Conservation (phyloP, 768 basidiomycete genomes). For the Fomitopsis pulvina region DNA sequence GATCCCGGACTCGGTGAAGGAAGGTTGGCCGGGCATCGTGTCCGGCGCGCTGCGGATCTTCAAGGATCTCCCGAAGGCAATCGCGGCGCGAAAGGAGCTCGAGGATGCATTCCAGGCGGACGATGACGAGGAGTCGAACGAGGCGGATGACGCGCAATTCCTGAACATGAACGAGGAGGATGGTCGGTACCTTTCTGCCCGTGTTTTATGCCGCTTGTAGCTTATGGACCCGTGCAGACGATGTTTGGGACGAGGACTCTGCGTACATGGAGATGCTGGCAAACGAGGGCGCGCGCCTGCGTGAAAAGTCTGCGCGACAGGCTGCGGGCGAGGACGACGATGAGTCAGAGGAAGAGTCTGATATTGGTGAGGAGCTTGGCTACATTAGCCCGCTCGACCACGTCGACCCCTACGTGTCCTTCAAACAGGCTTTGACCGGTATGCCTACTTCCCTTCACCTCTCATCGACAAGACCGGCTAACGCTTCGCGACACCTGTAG, state of each 20-base stretch:
- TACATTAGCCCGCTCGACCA: conserved; percentile 80
- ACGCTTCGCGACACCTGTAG: no score
- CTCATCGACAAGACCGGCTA: not conserved
- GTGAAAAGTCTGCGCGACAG: conserved; percentile 49
- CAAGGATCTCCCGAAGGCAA: conserved; percentile 70
- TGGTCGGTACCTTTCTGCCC: conserved; percentile 28
- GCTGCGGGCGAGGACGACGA: conserved; percentile 27
- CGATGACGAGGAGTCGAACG: conserved; percentile 36
- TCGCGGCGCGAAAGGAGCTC: conserved; percentile 62
- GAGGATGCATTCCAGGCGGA: conserved; percentile 42
- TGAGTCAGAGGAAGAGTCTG: conserved; percentile 34
- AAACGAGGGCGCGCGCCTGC: conserved; percentile 70
- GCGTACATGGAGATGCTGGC: conserved; percentile 85
- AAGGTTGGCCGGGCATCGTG: conserved; percentile 74
- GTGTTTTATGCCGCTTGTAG: not conserved
- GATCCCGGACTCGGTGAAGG: conserved; percentile 54
- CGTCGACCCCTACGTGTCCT: conserved; percentile 70
- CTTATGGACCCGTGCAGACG: conserved; percentile 41
- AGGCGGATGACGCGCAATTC: conserved; percentile 43
- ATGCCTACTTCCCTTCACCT: conserved; percentile 20
- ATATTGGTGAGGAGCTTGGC: conserved; percentile 77
- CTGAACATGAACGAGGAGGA: conserved; percentile 66
- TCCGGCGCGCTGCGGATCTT: conserved; percentile 66
- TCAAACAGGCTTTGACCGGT: conserved; percentile 78
- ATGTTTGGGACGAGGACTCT: conserved; percentile 88